phyloP scores from a whole-genome alignment of 805 yeast species.

The Starmerella floricola region DNA sequence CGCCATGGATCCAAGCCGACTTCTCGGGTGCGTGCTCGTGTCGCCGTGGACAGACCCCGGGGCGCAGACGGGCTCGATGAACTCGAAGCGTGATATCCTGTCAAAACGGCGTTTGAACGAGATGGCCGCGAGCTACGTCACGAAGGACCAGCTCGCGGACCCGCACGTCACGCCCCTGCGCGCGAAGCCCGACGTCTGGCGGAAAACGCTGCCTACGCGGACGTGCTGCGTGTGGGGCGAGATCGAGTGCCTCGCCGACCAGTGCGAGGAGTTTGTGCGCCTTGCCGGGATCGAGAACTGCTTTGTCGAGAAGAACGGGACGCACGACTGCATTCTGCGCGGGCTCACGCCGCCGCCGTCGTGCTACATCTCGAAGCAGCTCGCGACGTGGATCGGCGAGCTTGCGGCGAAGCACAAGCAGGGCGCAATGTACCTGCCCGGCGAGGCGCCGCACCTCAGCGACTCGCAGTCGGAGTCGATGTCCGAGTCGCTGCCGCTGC shows the following conservation, averaged over 20 bases:
- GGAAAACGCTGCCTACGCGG: conserved; percentile 12
- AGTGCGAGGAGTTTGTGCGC: conserved; percentile 9
- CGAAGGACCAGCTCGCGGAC: conserved; percentile 8
- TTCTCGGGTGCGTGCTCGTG: conserved; percentile 16
- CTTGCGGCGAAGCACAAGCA: not conserved
- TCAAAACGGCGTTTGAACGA: conserved; percentile 12
- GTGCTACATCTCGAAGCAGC: conserved; percentile 5
- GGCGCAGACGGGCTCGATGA: conserved; percentile 14
- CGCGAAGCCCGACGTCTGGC: conserved; percentile 17
- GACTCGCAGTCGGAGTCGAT: not conserved
- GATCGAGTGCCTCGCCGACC: conserved; percentile 20
- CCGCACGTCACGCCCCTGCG: conserved; percentile 15
- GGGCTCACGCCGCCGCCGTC: conserved; percentile 16
- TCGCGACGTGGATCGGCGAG: conserved; percentile 7
- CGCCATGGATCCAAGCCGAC: not conserved
- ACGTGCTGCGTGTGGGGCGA: conserved; percentile 20
- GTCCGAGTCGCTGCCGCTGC: too few species aligned
- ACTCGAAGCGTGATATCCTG: conserved; percentile 11
- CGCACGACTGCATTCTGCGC: conserved; percentile 21
- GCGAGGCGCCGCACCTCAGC: not conserved
- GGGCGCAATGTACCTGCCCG: not conserved
- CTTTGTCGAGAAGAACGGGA: conserved; percentile 18
- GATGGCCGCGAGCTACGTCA: conserved; percentile 8
- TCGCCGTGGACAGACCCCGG: conserved; percentile 21
- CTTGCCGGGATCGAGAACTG: conserved; percentile 6